A percentile compares a stretch with the other conserved stretches of the same genome.
These are phyloP conservation scores for Leccinellum luteum DNA, from an alignment of 768 basidiomycete species.

Conservation along the genomic window DNA sequence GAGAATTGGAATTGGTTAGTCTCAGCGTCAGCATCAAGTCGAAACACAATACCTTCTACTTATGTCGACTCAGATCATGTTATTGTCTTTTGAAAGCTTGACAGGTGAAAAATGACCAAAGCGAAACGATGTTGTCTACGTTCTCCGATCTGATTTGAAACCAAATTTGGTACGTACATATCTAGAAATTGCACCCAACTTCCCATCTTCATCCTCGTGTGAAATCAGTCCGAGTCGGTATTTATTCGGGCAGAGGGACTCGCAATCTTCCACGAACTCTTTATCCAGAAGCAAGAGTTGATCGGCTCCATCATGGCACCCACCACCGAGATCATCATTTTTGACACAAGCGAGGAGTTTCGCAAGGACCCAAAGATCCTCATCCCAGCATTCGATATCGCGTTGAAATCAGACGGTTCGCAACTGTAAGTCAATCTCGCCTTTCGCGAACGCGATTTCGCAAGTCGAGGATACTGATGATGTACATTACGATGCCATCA, in stretches of 20 bases:
- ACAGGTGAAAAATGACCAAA: no score
- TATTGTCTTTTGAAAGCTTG: neutral
- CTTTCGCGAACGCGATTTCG: neutral
- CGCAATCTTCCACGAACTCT: neutral
- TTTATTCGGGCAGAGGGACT: neutral
- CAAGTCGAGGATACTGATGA: neutral
- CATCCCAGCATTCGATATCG: neutral
- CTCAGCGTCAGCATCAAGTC: neutral
- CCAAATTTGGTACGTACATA: no score
- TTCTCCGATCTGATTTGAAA: no score
- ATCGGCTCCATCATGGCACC: neutral
- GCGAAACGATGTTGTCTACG: neutral
- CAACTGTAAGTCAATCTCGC: neutral
- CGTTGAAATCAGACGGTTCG: neutral
- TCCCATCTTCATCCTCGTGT: no score
- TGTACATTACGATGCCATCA: neutral
- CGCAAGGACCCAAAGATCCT: neutral
- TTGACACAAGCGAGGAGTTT: neutral
- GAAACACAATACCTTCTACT: neutral
- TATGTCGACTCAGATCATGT: neutral
- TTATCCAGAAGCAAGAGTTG: neutral
- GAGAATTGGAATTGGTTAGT: neutral
- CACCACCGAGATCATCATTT: neutral
- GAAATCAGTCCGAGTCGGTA: no score
- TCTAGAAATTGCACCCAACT: no score